Conservation (phyloP, 2,329 filamentous ascomycete genomes). For the Arthrobotrys sphaeroides region DNA sequence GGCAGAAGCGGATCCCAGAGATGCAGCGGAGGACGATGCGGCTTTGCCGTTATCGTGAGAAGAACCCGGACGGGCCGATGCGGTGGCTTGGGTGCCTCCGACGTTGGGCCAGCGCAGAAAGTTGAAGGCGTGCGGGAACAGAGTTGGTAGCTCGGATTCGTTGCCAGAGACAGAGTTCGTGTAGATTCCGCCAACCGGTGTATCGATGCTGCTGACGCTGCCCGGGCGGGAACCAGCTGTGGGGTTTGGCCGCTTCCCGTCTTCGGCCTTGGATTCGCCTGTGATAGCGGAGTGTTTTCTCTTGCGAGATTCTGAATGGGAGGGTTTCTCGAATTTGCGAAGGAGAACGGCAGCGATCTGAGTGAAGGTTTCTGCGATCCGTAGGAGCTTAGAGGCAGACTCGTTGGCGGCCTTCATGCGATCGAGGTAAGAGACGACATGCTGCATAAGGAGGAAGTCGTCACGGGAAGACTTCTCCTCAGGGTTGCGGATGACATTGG, state of each 20-base stretch:
- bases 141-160: constrained; percentile 30
- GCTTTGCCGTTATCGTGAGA: constrained; percentile 35
- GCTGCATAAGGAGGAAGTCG: constrained; percentile 57
- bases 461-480: constrained; percentile 45
- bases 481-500: constrained; percentile 64
- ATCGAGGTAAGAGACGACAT: constrained; percentile 56
- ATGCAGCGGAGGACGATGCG: neutral
- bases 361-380: constrained; percentile 57
- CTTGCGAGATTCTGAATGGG: constrained; percentile 46
- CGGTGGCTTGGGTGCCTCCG: constrained; percentile 12
- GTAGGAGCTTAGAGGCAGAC: constrained; percentile 57
- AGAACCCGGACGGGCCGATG: constrained; percentile 30
- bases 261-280: constrained; percentile 30
- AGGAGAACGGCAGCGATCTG: constrained; percentile 55
- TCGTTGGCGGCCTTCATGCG: constrained; percentile 56
- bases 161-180: constrained; percentile 3
- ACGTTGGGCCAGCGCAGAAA: constrained; percentile 51
- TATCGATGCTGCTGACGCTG: constrained; percentile 20
- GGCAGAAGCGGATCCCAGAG: constrained; percentile 10
- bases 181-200: neutral
- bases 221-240: constrained; percentile 16
- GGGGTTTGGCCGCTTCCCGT: constrained; percentile 48
- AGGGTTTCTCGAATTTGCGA: constrained; percentile 51
- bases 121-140: constrained; percentile 51
- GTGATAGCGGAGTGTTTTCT: constrained; percentile 51